A percentile compares a stretch with the other conserved stretches of the same genome.
Evolutionary conservation across 371 early-diverging fungal species (phyloP).

Genomic region (Actinomucor elegans): DNA sequence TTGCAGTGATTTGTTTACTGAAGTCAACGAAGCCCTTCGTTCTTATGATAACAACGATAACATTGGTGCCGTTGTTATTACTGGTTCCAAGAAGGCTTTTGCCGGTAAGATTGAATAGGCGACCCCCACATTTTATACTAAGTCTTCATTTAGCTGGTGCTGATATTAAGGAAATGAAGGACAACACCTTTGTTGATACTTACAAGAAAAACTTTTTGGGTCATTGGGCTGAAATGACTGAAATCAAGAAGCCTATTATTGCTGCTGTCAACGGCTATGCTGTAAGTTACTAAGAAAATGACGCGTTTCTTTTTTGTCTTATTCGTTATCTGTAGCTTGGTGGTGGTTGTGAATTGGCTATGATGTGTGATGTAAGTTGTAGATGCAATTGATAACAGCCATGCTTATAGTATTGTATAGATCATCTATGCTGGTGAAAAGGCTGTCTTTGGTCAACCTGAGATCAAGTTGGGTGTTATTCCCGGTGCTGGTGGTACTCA

Average conservation of each 20-base stretch:
- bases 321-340: constrained; percentile 67
- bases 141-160: constrained; percentile 91
- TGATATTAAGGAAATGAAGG: constrained; percentile 98
- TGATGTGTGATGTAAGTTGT: constrained; percentile 86
- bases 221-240: constrained; percentile 91
- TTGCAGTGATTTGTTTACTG: constrained; percentile 86
- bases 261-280: constrained; percentile 98
- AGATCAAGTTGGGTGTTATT: constrained; percentile 96
- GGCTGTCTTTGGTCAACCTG: constrained; percentile 97
- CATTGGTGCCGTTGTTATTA: constrained; percentile 93
- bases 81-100: constrained; percentile 95
- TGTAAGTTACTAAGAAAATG: constrained; percentile 46
- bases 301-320: neutral
- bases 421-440: constrained; percentile 98
- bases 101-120: constrained; percentile 67
- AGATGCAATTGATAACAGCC: too few species aligned
- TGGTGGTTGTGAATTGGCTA: constrained; percentile 98
- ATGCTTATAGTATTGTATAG: constrained; percentile 46
- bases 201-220: constrained; percentile 91
- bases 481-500: constrained; percentile 92
- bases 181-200: constrained; percentile 80
- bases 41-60: constrained; percentile 74
- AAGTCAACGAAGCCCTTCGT: constrained; percentile 88
- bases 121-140: too few species aligned
- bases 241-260: constrained; percentile 93